Conservation (phyloP, 2,329 filamentous ascomycete genomes). For the Tolypocladium album region DNA sequence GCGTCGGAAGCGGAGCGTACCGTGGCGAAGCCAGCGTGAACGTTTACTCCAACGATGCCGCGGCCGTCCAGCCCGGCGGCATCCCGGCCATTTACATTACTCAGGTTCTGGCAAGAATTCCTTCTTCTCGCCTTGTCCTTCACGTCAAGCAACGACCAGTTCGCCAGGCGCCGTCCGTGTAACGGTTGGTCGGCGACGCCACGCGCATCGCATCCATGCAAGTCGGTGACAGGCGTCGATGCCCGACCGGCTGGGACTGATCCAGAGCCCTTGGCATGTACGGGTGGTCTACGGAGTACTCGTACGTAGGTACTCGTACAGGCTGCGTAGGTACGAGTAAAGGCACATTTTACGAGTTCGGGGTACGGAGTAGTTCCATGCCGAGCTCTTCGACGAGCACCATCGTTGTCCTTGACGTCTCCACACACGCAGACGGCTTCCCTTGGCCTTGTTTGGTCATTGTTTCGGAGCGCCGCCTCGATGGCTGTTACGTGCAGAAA, state of each 20-base stretch:
- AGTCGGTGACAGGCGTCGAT: background rate
- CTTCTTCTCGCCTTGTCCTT: background rate
- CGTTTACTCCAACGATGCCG: too few relatives aligned
- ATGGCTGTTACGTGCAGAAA: background rate
- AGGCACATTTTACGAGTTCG: too few relatives aligned
- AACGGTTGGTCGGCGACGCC: background rate
- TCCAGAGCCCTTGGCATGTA: too few relatives aligned
- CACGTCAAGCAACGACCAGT: background rate
- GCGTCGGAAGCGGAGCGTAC: background rate
- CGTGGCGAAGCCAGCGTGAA: background rate
- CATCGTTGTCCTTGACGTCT: background rate
- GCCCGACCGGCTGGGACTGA: background rate
- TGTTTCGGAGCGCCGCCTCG: too few relatives aligned
- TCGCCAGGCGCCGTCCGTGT: background rate
- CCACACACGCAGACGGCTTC: background rate
- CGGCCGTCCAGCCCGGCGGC: background rate
- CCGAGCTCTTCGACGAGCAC: background rate
- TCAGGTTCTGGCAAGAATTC: background rate
- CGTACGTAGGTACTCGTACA: too few relatives aligned
- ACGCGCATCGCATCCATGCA: background rate
- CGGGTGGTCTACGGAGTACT: too few relatives aligned
- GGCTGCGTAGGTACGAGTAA: too few relatives aligned
- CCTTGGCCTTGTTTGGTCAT: too few relatives aligned
- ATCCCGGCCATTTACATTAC: background rate
- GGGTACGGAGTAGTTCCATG: too few relatives aligned